These are phyloP conservation scores for Ophiorrhiza pumila DNA, from an alignment of 257 asterid genomes.

Conservation along the genomic window DNA sequence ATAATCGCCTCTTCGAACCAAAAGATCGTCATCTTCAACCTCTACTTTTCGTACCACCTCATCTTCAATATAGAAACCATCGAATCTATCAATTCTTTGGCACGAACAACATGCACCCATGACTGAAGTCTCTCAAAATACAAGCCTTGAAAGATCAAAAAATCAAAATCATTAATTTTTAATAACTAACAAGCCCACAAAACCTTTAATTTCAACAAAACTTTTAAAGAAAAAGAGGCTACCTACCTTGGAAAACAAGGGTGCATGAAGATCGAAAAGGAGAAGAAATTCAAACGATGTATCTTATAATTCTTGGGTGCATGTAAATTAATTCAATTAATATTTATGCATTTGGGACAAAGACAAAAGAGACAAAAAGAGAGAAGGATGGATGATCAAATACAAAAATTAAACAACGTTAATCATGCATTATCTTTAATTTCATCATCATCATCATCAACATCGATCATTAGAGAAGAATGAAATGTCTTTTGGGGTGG, in stretches of 20 bases:
- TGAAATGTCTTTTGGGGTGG: neutral
- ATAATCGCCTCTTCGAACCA: conserved; percentile 47
- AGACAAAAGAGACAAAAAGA: neutral
- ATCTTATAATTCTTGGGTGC: neutral
- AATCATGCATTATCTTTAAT: no score
- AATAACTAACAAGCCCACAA: neutral
- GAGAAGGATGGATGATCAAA: neutral
- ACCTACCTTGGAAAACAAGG: neutral
- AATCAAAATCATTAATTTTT: conserved; percentile 4
- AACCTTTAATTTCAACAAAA: neutral
- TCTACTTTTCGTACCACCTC: conserved; percentile 29
- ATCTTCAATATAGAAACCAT: conserved; percentile 31
- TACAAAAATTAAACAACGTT: neutral
- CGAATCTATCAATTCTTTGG: conserved; percentile 40
- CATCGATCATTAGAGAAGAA: neutral
- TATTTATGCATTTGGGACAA: neutral
- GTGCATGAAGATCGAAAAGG: conserved; percentile 11
- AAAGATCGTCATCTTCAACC: conserved; percentile 36
- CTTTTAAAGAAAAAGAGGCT: neutral
- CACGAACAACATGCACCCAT: conserved; percentile 94
- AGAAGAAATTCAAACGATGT: neutral
- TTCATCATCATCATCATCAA: no score
- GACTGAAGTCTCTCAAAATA: conserved; percentile 25
- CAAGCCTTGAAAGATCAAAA: conserved; percentile 6
- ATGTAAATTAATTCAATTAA: neutral